A percentile compares a stretch with the other conserved stretches of the same genome.
These are phyloP conservation scores for Buxus sempervirens DNA, from an alignment of 164 flowering plant genomes.

Conservation along the genomic window DNA sequence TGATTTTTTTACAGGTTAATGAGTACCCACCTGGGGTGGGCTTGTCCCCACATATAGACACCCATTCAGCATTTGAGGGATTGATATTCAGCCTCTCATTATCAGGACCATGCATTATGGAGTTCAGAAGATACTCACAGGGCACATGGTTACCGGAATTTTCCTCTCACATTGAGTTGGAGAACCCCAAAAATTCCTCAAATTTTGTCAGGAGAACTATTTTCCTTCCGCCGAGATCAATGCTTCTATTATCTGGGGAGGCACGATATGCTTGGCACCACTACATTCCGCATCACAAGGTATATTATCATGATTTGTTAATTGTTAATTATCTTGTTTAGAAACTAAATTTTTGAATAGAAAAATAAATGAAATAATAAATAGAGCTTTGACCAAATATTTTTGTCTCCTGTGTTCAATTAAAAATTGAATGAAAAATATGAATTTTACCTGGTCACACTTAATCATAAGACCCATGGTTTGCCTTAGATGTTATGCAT, in stretches of 20 bases:
- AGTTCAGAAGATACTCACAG: constrained; percentile 74
- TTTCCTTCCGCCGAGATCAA: constrained; percentile 88
- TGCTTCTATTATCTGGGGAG: constrained; percentile 85
- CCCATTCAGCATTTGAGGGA: constrained; percentile 95
- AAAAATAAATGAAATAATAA: background rate
- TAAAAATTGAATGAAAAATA: background rate
- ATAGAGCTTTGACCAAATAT: too few relatives aligned
- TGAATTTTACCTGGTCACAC: too few relatives aligned
- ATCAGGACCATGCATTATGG: constrained; percentile 97
- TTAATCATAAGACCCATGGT: too few relatives aligned
- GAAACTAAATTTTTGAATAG: background rate
- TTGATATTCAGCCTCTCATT: constrained; percentile 89
- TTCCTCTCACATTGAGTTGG: constrained; percentile 19
- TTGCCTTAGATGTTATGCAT: too few relatives aligned
- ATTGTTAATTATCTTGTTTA: background rate
- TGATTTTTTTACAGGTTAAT: constrained; percentile 62
- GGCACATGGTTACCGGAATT: constrained; percentile 43
- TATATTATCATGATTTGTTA: constrained; percentile 13
- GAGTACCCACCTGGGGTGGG: constrained; percentile 94
- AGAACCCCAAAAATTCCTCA: constrained; percentile 31
- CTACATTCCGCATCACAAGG: constrained; percentile 98
- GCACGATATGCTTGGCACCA: constrained; percentile 98
- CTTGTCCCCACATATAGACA: constrained; percentile 92
- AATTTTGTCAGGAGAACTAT: constrained; percentile 50
- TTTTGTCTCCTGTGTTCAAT: background rate